Conservation (phyloP, 73 alveolate genomes). For the Strombidium stylifer region DNA sequence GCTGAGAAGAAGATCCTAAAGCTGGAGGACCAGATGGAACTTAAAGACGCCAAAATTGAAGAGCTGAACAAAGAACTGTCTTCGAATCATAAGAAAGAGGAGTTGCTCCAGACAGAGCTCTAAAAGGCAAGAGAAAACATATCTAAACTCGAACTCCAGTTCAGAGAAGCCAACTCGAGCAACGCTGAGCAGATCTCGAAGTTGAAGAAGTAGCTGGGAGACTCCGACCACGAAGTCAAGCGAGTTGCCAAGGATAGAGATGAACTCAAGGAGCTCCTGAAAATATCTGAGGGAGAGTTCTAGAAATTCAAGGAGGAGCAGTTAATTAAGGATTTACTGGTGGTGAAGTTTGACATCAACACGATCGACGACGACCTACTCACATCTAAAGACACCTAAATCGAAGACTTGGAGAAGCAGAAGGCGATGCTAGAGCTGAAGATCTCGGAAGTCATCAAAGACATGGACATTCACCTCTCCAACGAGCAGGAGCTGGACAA, state of each 20-base stretch:
- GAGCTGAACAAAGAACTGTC: not conserved
- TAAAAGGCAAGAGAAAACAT: no score
- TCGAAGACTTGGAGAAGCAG: conserved; percentile 25
- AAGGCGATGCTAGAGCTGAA: conserved; percentile 14
- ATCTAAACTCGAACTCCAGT: no score
- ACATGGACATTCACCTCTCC: not conserved
- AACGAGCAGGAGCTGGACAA: conserved; percentile 5
- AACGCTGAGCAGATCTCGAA: no score
- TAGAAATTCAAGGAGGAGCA: conserved; percentile 4
- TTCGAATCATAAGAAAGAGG: no score
- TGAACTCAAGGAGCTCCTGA: not conserved
- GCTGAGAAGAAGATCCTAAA: not conserved
- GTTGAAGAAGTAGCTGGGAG: no score
- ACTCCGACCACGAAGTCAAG: no score
- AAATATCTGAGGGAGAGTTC: not conserved
- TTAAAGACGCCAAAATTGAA: not conserved
- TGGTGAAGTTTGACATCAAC: conserved; percentile 22
- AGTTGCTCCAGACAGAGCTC: no score
- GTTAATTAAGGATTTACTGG: conserved; percentile 22
- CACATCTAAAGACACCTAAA: conserved; percentile 1
- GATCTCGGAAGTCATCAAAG: not conserved
- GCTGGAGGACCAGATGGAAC: not conserved
- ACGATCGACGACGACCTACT: conserved; percentile 17
- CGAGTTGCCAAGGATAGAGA: no score
- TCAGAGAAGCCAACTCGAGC: no score